Base-by-base conservation (phyloP, 2,329 filamentous ascomycete species). In the Aspergillus arachidicola region DNA sequence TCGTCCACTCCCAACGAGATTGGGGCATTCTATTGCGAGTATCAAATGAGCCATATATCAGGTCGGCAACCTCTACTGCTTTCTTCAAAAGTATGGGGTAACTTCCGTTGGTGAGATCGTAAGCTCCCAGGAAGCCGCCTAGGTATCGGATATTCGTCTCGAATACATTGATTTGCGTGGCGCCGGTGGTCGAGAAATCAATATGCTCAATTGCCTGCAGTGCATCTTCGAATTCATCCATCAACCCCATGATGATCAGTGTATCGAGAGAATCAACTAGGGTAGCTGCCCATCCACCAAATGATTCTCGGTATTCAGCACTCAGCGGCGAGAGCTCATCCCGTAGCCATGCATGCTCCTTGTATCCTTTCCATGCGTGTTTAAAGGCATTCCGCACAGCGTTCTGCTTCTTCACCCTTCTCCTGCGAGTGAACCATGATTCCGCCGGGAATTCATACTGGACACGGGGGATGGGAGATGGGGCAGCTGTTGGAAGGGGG, bases 1-100 rank as follows among this genome's bases (percentile, higher is more conserved):
- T 91, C 73, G 87, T 86, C 91, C 91, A 97, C 66, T 86, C 81
- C 80, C 94, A 96, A 75, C 90, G 92, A 9, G 93, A 84, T 14
- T 93, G 81, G 2, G 94, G 94, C 92, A 98, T 96, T 68, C 93
- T 88, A 75, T 98, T 97, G 1, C 93, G 93, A 1, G 94, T 98
- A 76, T 96, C 93, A 72, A 96, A 96, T 2, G 91, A 86, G 60
- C 89, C 87, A 82, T 93, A 93, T 19, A 96, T 82, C 68, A 96
- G 86, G 68, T 94, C 91, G 43, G 88, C 93, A 19, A 95, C 85
- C 76, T 94, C 90, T n/a, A 88, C 84, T 0, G 93, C 91, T 79
- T 96, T 95, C 64, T 88, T 85, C 23, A 96, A 83, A 16, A 96
- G 82, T 34, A 91, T 83, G 26, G 85, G 82, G 72, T 96, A 90